Percentiles rank a stretch among this genome's conserved stretches.
These are phyloP conservation scores for Trichoderma sp. DNA, from an alignment of 2,329 filamentous ascomycete species.

Conservation along the genomic window DNA sequence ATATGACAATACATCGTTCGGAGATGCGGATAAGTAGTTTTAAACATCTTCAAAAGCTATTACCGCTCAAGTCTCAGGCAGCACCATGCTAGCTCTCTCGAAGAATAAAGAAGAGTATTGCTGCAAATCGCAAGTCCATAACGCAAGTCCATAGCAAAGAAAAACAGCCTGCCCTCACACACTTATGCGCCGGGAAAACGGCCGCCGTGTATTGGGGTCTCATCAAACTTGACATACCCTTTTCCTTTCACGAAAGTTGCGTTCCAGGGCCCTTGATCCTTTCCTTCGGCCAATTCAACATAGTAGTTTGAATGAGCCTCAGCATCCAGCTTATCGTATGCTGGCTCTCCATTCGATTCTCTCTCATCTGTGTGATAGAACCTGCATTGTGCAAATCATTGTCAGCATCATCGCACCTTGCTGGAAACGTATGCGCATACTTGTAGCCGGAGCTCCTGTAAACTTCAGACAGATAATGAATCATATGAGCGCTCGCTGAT, in stretches of 20 bases:
- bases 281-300: background rate
- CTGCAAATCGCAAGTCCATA: too few relatives aligned
- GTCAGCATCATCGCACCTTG: background rate
- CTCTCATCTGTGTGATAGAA: conserved; percentile 2
- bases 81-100: too few relatives aligned
- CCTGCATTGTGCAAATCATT: background rate
- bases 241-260: background rate
- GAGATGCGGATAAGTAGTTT: background rate
- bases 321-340: background rate
- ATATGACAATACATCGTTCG: background rate
- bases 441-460: background rate
- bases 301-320: background rate
- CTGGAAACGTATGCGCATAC: background rate
- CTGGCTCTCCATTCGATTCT: background rate
- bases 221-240: conserved; percentile 4
- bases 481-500: conserved; percentile 1
- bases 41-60: background rate
- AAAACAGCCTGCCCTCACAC: too few relatives aligned
- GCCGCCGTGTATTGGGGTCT: background rate
- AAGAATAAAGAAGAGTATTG: too few relatives aligned
- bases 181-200: background rate
- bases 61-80: background rate
- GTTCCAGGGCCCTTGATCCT: conserved; percentile 1
- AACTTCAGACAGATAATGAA: conserved; percentile 3
- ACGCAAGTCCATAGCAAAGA: too few relatives aligned